phyloP scores from a whole-genome alignment of 108 stramenopile genomes.

The Discostella pseudostelligera region DNA sequence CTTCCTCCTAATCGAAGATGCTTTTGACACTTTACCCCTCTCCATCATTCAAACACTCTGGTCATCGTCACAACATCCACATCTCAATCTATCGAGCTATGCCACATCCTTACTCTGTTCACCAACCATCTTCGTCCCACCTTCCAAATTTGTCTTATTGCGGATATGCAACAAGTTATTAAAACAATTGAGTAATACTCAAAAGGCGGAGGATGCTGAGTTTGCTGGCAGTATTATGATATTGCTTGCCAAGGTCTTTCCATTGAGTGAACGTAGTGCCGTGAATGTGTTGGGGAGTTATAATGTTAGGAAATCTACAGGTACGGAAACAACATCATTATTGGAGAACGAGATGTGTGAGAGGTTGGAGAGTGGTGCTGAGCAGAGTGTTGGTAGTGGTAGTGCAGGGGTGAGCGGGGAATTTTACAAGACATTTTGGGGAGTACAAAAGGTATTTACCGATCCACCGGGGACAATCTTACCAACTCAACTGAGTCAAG shows the following conservation, averaged over 20 bases:
- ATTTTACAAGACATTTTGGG: slow-evolving; percentile 79
- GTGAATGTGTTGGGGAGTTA: slow-evolving; percentile 73
- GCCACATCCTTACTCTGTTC: slow-evolving; percentile 44
- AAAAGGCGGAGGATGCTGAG: slow-evolving; percentile 35
- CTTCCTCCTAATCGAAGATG: slow-evolving; percentile 64
- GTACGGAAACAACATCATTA: background rate
- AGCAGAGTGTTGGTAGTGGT: slow-evolving; percentile 17
- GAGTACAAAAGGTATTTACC: slow-evolving; percentile 71
- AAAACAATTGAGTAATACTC: slow-evolving; percentile 23
- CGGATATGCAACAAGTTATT: slow-evolving; percentile 66
- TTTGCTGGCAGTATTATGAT: slow-evolving; percentile 69
- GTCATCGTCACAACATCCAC: slow-evolving; percentile 17
- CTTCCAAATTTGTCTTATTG: slow-evolving; percentile 51
- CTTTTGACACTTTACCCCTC: slow-evolving; percentile 50
- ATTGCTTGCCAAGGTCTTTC: slow-evolving; percentile 57
- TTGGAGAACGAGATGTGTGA: too few relatives aligned
- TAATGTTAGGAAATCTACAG: slow-evolving; percentile 36
- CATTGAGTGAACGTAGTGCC: slow-evolving; percentile 72
- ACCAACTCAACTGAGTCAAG: slow-evolving; percentile 3
- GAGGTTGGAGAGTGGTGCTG: slow-evolving; percentile 31
- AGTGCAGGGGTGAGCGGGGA: too few relatives aligned
- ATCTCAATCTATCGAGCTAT: slow-evolving; percentile 22
- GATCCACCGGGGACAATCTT: slow-evolving; percentile 56
- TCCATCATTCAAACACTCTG: slow-evolving; percentile 47
- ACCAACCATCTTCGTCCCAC: slow-evolving; percentile 15